Base-by-base conservation (phyloP, 805 yeast genomes). In the Saturnispora kantuleensis region DNA sequence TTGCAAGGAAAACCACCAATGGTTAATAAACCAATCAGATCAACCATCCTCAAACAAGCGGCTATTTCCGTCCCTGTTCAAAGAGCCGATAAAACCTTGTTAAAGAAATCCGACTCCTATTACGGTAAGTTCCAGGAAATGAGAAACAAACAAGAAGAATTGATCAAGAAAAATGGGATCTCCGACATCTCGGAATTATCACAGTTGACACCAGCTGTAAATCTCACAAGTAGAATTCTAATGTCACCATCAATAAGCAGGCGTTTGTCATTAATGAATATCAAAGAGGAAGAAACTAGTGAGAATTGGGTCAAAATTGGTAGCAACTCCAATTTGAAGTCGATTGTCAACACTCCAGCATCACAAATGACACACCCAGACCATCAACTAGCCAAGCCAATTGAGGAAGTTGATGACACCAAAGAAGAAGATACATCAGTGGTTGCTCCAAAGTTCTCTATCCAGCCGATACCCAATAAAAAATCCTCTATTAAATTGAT, bases 121-220 rank as follows among this genome's bases (percentile, higher is more conserved):
- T 52, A 53, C 47, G 26, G 40, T 9, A 38, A 48, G 26, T 52
- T 52, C 30, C 50, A 45, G 18, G 16, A 37, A 13, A 41, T 50
- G 42, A 42, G 54, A 31, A 31, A 18, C n/a, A 33, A 35, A 12
- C 58, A 56, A 28, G 63, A 60, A 17, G 43, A 41, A 3, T 43
- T 50, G 2, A 33, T 57, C 12, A 45, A 48, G 12, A 37, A 41
- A 28, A 45, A 42, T 16, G 62, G 64, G 33, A 56, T 60, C 4
- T 50, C 53, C 8, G 40, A 44, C 3, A 53, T 59, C 9, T 31
- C 49, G 2, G 56, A 54, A 10, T 30, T 50, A 15, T 41, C 44
- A 5, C n/a, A 33, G 7, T 41, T 34, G 17, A 13, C 36, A 6
- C 28, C 41, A 26, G 38, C 8, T 29, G 36, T 18, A 8, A 18